Conservation (phyloP, 2,329 filamentous ascomycete genomes). For the Emericellopsis cladophorae region DNA sequence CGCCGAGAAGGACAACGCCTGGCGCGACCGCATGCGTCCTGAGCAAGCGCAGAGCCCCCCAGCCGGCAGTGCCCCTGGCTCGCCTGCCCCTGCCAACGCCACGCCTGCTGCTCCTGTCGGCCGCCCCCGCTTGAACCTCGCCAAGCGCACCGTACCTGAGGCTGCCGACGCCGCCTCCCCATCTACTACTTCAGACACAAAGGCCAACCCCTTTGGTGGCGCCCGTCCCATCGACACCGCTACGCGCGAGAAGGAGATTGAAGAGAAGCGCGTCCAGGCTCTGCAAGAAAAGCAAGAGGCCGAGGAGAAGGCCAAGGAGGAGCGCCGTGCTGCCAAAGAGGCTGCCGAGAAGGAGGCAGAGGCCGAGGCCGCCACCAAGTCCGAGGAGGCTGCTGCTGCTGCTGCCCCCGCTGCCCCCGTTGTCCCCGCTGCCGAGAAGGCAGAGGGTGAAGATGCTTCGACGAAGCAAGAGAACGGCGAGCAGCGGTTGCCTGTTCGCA, state of each 20-base stretch:
- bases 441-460: constrained; percentile 16
- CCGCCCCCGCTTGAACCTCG: constrained; percentile 75
- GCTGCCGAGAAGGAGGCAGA: constrained; percentile 29
- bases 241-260: constrained; percentile 76
- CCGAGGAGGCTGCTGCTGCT: constrained; percentile 16
- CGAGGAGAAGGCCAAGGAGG: constrained; percentile 75
- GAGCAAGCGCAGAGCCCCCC: constrained; percentile 46
- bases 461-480: constrained; percentile 18
- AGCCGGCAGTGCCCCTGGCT: constrained; percentile 65
- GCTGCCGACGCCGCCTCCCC: constrained; percentile 36
- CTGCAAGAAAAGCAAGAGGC: constrained; percentile 75
- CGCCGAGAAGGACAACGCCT: constrained; percentile 85
- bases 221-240: constrained; percentile 91
- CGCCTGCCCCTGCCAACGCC: constrained; percentile 48
- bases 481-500: constrained; percentile 31
- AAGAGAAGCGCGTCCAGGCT: constrained; percentile 68
- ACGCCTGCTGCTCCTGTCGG: constrained; percentile 38
- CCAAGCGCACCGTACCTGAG: constrained; percentile 85
- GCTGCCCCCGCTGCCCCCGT: constrained; percentile 13
- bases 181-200: constrained; percentile 50
- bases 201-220: constrained; percentile 87
- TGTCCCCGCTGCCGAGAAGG: constrained; percentile 9
- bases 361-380: constrained; percentile 19
- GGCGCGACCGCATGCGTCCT: constrained; percentile 86
- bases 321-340: constrained; percentile 49